Percentiles rank a stretch among this genome's conserved stretches.
phyloP scores from a whole-genome alignment of 129 eudicot species.

The Mikania micrantha region DNA sequence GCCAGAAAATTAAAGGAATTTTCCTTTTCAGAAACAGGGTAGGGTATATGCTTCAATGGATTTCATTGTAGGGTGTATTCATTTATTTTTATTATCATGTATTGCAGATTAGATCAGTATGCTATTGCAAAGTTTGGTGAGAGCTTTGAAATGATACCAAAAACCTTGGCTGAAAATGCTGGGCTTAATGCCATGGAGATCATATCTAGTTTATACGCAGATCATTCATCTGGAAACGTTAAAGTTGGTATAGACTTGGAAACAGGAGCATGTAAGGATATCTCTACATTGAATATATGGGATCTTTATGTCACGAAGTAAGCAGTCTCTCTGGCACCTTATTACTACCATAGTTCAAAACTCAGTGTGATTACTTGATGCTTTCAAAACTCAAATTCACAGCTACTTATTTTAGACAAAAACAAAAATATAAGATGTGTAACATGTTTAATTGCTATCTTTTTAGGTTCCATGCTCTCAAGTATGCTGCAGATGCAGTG shows the following conservation, averaged over 20 bases:
- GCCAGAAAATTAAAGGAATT: conserved; percentile 85
- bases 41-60: too few relatives aligned
- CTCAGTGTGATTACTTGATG: background rate
- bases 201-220: conserved; percentile 76
- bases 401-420: too few relatives aligned
- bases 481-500: conserved; percentile 92
- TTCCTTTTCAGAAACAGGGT: conserved; percentile 90
- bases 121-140: conserved; percentile 93
- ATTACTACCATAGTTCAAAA: background rate
- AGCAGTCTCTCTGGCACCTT: conserved; percentile 10
- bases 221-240: conserved; percentile 80
- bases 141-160: conserved; percentile 94
- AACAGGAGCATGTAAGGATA: conserved; percentile 72
- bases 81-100: background rate
- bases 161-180: conserved; percentile 94
- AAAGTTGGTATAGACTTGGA: conserved; percentile 89
- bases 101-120: conserved; percentile 85
- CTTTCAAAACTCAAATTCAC: background rate
- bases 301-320: conserved; percentile 86
- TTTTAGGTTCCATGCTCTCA: conserved; percentile 71
- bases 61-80: too few relatives aligned
- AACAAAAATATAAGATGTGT: too few relatives aligned
- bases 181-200: conserved; percentile 96
- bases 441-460: background rate
- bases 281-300: conserved; percentile 66